These are phyloP conservation scores for Plasmodium gallinaceum DNA, from an alignment of 169 alveolate genomes.

Conservation along the genomic window DNA sequence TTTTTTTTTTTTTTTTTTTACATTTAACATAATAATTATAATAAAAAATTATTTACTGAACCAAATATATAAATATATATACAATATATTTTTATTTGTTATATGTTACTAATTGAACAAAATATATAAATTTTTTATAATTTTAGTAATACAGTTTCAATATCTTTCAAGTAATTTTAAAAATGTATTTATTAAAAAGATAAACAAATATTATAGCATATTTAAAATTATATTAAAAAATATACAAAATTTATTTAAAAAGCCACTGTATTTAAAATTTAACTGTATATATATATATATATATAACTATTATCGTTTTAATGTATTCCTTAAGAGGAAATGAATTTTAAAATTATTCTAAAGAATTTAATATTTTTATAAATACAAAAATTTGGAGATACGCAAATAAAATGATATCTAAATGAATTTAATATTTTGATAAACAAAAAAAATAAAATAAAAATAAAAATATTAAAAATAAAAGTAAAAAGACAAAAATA, in stretches of 20 bases:
- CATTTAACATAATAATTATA: neutral
- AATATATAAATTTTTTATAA: too few relatives aligned
- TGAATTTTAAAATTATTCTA: neutral
- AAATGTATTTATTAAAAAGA: too few relatives aligned
- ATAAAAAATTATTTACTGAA: too few relatives aligned
- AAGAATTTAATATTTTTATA: neutral
- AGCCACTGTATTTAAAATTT: constrained; percentile 13
- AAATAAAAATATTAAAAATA: neutral
- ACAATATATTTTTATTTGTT: too few relatives aligned
- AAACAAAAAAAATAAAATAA: neutral
- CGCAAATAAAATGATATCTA: neutral
- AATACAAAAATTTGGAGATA: neutral
- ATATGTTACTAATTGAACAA: too few relatives aligned
- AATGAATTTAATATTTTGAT: neutral
- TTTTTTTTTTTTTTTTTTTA: neutral
- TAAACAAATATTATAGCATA: neutral
- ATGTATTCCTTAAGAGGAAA: neutral
- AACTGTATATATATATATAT: too few relatives aligned
- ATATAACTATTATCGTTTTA: neutral
- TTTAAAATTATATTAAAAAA: constrained; percentile 9
- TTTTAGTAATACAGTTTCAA: too few relatives aligned
- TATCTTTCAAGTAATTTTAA: too few relatives aligned
- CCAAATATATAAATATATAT: too few relatives aligned
- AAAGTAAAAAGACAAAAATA: constrained; percentile 3
- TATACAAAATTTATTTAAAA: neutral